Conservation (phyloP, 371 early-diverging fungal species). For the Gilbertella persicaria region DNA sequence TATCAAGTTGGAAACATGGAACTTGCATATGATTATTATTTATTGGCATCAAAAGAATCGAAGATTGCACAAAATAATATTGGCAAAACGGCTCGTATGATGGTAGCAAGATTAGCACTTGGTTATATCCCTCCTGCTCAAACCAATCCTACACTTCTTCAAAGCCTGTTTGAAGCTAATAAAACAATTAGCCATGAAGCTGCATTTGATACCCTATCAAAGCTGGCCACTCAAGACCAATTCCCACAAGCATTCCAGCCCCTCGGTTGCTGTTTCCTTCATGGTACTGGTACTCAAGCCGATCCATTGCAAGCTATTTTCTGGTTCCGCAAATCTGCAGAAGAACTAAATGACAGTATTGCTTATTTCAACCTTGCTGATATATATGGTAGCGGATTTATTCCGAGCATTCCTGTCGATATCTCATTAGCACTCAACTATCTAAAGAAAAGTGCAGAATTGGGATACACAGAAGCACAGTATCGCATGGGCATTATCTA, state of each 20-base stretch:
- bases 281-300: constrained; percentile 30
- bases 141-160: constrained; percentile 1
- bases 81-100: constrained; percentile 40
- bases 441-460: constrained; percentile 33
- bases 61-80: constrained; percentile 31
- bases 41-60: constrained; percentile 36
- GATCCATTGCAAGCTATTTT: constrained; percentile 24
- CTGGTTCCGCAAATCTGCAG: constrained; percentile 36
- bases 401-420: constrained; percentile 15
- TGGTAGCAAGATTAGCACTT: constrained; percentile 46
- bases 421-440: constrained; percentile 21
- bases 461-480: constrained; percentile 42
- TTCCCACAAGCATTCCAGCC: constrained; percentile 32
- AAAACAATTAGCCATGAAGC: constrained; percentile 9
- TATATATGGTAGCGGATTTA: constrained; percentile 24
- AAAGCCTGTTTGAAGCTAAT: not conserved
- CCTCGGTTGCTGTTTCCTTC: constrained; percentile 30
- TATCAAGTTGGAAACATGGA: constrained; percentile 37
- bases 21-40: constrained; percentile 40
- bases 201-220: constrained; percentile 31
- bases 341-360: constrained; percentile 29
- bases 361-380: constrained; percentile 34
- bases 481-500: constrained; percentile 34
- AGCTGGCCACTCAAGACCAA: constrained; percentile 28
- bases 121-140: constrained; percentile 33